Percentiles rank a stretch among this genome's conserved stretches.
These are phyloP conservation scores for Phytophthora pisi DNA, from an alignment of 352 stramenopile genomes.

Conservation along the genomic window DNA sequence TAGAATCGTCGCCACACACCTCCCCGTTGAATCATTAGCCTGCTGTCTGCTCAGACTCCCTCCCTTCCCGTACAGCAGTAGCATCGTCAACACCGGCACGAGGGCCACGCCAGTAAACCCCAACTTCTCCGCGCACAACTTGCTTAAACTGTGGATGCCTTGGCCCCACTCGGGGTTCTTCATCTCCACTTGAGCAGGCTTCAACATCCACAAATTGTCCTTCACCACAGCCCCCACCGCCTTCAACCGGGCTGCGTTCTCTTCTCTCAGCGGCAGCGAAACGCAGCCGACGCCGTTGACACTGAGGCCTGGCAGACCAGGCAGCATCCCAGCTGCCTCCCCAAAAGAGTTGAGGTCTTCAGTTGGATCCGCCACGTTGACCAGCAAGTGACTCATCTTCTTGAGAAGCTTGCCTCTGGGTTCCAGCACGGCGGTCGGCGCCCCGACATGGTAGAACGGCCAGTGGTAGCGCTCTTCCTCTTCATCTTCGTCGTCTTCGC, in stretches of 20 bases:
- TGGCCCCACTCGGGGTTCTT: constrained; percentile 10
- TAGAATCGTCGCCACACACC: constrained; percentile 4
- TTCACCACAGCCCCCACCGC: not conserved
- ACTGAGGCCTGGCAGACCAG: constrained; percentile 6
- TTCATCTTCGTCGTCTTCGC: not conserved
- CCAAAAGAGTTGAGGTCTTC: constrained; percentile 1
- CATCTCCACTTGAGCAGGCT: constrained; percentile 7
- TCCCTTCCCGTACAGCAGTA: constrained; percentile 2
- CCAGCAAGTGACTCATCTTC: not conserved
- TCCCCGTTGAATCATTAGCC: too few relatives aligned
- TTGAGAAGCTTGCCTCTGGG: not conserved
- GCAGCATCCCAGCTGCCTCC: constrained; percentile 4
- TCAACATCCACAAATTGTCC: constrained; percentile 6
- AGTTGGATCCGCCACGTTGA: not conserved
- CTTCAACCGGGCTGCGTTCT: not conserved
- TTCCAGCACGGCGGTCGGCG: not conserved
- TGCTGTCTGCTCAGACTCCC: not conserved
- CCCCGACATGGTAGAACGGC: not conserved
- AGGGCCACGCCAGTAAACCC: constrained; percentile 5
- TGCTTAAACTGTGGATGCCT: constrained; percentile 2
- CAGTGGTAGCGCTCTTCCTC: not conserved
- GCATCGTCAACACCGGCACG: constrained; percentile 2
- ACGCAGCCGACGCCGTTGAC: constrained; percentile 4
- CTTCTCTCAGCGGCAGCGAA: constrained; percentile 6
- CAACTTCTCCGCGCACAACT: not conserved